These are phyloP conservation scores for Aspergillus persii DNA, from an alignment of 2,329 filamentous ascomycete species.

Conservation along the genomic window DNA sequence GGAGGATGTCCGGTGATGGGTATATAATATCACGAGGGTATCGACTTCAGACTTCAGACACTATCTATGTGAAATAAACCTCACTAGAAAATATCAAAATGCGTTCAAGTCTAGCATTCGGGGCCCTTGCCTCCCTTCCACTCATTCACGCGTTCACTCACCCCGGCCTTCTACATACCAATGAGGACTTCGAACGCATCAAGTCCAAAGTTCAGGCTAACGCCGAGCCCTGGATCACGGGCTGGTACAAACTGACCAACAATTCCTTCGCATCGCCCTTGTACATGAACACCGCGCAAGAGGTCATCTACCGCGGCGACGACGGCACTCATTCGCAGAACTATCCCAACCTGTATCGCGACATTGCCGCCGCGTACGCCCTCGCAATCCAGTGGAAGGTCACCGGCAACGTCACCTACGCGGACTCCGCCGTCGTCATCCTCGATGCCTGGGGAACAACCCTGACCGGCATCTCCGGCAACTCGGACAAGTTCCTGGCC, in stretches of 20 bases:
- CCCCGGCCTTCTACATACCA: constrained; percentile 38
- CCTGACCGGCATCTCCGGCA: constrained; percentile 34
- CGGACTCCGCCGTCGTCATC: constrained; percentile 37
- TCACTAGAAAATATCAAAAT: neutral
- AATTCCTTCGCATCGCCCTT: constrained; percentile 27
- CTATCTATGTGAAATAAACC: neutral
- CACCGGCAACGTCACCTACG: constrained; percentile 36
- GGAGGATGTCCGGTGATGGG: neutral
- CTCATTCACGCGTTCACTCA: neutral
- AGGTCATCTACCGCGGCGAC: constrained; percentile 37
- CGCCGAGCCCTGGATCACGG: constrained; percentile 36
- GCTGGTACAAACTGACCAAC: constrained; percentile 33
- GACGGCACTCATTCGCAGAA: constrained; percentile 30
- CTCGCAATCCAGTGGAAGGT: constrained; percentile 45
- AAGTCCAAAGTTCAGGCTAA: constrained; percentile 34
- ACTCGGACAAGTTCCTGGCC: constrained; percentile 39
- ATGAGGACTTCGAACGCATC: constrained; percentile 41
- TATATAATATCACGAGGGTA: neutral
- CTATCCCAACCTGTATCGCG: constrained; percentile 33
- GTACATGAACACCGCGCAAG: constrained; percentile 29
- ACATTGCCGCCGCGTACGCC: constrained; percentile 39
- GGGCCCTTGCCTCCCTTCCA: neutral
- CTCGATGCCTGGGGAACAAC: constrained; percentile 41
- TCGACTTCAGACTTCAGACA: too few relatives aligned
- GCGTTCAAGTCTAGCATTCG: neutral